Percentiles rank a stretch among this genome's conserved stretches.
These are phyloP conservation scores for Moesziomyces parantarcticus DNA, from an alignment of 1,284 basidiomycete genomes.

Conservation along the genomic window DNA sequence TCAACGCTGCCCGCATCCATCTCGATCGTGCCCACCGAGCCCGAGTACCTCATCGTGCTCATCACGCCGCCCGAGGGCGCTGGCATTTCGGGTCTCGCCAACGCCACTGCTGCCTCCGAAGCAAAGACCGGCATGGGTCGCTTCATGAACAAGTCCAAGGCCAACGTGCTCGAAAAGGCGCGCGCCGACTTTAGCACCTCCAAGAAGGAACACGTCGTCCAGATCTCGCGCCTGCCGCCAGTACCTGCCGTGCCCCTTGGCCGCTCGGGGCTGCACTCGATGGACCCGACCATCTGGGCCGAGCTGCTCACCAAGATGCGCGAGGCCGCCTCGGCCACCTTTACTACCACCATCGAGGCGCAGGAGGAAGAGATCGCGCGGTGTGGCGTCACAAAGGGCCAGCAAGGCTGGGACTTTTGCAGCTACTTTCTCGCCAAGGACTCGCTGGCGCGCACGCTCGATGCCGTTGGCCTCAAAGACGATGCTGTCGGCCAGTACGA, in stretches of 20 bases:
- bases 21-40: slow-evolving; percentile 29
- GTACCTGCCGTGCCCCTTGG: slow-evolving; percentile 70
- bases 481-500: slow-evolving; percentile 90
- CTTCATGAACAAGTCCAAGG: slow-evolving; percentile 80
- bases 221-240: slow-evolving; percentile 37
- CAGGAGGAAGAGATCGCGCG: slow-evolving; percentile 55
- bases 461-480: slow-evolving; percentile 86
- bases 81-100: slow-evolving; percentile 69
- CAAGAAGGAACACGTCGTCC: slow-evolving; percentile 75
- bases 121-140: slow-evolving; percentile 52
- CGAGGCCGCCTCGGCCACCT: slow-evolving; percentile 83
- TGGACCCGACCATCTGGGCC: slow-evolving; percentile 84
- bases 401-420: slow-evolving; percentile 57
- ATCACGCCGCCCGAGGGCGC: slow-evolving; percentile 56
- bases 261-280: slow-evolving; percentile 77
- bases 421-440: slow-evolving; percentile 85
- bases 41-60: slow-evolving; percentile 65
- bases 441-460: slow-evolving; percentile 89
- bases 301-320: slow-evolving; percentile 90
- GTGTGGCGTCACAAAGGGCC: slow-evolving; percentile 21
- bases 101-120: slow-evolving; percentile 78
- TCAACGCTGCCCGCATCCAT: background rate
- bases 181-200: slow-evolving; percentile 90
- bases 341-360: slow-evolving; percentile 77
- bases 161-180: slow-evolving; percentile 88